phyloP scores from a whole-genome alignment of 2,329 filamentous ascomycete genomes.

The Aureobasidium leucospermi region DNA sequence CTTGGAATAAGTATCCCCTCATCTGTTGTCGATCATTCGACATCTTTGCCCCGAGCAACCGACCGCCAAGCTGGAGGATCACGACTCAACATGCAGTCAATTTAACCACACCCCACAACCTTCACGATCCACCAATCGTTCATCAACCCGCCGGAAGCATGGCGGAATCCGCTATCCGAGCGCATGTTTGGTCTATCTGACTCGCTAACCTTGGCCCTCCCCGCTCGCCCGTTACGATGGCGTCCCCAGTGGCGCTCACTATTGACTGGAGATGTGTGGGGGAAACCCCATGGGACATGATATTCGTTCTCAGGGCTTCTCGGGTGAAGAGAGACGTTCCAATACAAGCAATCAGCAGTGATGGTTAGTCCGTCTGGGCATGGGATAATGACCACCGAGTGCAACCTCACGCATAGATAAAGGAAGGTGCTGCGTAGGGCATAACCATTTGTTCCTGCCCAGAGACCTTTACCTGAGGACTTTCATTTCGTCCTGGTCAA shows the following conservation, averaged over 20 bases:
- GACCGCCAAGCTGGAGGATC: conserved; percentile 12
- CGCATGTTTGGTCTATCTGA: background rate
- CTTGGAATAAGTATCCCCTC: conserved; percentile 1
- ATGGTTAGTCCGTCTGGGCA: conserved; percentile 4
- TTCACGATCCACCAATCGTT: background rate
- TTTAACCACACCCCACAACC: background rate
- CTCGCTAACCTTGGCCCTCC: background rate
- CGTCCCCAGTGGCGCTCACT: background rate
- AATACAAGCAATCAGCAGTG: background rate
- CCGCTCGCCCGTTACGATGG: background rate
- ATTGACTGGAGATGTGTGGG: background rate
- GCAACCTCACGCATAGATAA: background rate
- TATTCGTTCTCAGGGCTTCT: background rate
- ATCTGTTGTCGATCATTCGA: background rate
- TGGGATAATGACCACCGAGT: conserved; percentile 7
- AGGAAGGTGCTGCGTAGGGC: background rate
- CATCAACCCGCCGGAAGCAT: background rate
- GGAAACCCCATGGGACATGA: conserved; percentile 5
- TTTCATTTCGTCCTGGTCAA: background rate
- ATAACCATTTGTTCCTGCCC: background rate
- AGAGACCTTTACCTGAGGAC: background rate
- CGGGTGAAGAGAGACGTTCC: background rate
- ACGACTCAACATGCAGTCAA: background rate
- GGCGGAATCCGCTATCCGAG: background rate
- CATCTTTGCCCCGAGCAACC: conserved; percentile 7